These are phyloP conservation scores for Fusarium neocosmosporiellum DNA, from an alignment of 2,329 filamentous ascomycete genomes.

Conservation along the genomic window DNA sequence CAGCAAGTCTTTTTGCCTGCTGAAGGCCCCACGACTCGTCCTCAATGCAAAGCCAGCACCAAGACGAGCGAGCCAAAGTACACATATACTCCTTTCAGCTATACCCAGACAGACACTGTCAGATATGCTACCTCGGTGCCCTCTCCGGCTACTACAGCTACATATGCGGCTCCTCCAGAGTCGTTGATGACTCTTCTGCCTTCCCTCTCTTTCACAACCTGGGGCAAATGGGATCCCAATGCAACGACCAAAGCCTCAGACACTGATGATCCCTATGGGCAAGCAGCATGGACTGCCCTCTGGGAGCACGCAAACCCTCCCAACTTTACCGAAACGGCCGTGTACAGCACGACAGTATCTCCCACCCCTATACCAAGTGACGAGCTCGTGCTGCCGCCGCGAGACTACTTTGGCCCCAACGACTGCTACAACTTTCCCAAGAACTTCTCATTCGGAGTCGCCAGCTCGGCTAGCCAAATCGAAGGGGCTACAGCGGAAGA, in stretches of 20 bases:
- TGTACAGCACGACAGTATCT: constrained; percentile 60
- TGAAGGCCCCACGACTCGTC: constrained; percentile 43
- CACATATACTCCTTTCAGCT: constrained; percentile 44
- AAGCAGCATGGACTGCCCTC: constrained; percentile 47
- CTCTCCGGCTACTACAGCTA: constrained; percentile 45
- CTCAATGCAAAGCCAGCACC: constrained; percentile 37
- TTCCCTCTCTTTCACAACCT: constrained; percentile 47
- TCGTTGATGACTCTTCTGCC: constrained; percentile 41
- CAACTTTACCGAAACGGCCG: constrained; percentile 47
- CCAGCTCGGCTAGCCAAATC: constrained; percentile 59
- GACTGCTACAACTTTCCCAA: constrained; percentile 62
- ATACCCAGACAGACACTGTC: constrained; percentile 47
- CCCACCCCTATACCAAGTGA: constrained; percentile 65
- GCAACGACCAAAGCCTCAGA: constrained; percentile 43
- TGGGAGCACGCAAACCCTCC: constrained; percentile 49
- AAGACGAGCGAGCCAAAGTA: constrained; percentile 41
- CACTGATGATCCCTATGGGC: constrained; percentile 45
- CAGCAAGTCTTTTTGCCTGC: constrained; percentile 44
- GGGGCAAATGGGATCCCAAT: constrained; percentile 50
- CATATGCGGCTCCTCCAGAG: constrained; percentile 45
- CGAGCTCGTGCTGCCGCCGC: constrained; percentile 66
- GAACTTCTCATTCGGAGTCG: constrained; percentile 61
- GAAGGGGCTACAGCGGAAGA: constrained; percentile 59
- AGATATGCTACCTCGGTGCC: constrained; percentile 47
- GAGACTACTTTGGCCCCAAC: constrained; percentile 60